Evolutionary conservation across 2,329 filamentous ascomycete species (phyloP).

Genomic region (Plectosphaerella cucumerina): DNA sequence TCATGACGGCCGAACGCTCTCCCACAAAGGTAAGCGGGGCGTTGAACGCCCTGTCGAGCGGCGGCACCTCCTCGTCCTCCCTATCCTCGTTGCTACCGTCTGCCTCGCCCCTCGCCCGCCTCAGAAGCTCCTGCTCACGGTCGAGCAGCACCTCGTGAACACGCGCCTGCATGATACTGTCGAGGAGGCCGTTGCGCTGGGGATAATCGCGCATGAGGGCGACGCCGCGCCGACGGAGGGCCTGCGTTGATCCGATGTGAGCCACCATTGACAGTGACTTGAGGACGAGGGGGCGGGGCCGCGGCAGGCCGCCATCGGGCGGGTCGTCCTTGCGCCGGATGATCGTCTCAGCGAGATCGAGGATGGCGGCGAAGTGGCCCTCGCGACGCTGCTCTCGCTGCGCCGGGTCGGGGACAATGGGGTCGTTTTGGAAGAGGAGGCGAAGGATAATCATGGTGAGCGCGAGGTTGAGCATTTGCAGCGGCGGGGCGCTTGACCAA

Average conservation of each 20-base stretch:
- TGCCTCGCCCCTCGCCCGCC: not conserved
- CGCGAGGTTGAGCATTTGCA: not conserved
- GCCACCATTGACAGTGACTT: slow-evolving; percentile 8
- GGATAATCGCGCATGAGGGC: slow-evolving; percentile 6
- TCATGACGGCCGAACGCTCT: not conserved
- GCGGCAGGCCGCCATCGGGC: not conserved
- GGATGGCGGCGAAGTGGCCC: not conserved
- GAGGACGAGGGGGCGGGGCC: not conserved
- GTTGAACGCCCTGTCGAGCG: not conserved
- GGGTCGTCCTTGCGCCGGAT: not conserved
- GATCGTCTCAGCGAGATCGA: slow-evolving; percentile 2
- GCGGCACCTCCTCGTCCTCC: not conserved
- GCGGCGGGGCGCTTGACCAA: no score
- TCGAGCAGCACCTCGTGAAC: not conserved
- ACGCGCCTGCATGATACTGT: not conserved
- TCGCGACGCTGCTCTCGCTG: not conserved
- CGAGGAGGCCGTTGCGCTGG: slow-evolving; percentile 1
- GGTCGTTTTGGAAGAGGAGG: not conserved
- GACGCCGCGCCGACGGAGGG: slow-evolving; percentile 5
- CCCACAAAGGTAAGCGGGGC: not conserved
- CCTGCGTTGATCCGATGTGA: slow-evolving; percentile 1
- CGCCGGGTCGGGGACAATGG: not conserved
- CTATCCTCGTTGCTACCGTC: not conserved
- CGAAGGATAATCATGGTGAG: not conserved
- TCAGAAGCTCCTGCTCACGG: not conserved